These are phyloP conservation scores for Serendipita sp. DNA, from an alignment of 768 basidiomycete genomes.

Conservation along the genomic window DNA sequence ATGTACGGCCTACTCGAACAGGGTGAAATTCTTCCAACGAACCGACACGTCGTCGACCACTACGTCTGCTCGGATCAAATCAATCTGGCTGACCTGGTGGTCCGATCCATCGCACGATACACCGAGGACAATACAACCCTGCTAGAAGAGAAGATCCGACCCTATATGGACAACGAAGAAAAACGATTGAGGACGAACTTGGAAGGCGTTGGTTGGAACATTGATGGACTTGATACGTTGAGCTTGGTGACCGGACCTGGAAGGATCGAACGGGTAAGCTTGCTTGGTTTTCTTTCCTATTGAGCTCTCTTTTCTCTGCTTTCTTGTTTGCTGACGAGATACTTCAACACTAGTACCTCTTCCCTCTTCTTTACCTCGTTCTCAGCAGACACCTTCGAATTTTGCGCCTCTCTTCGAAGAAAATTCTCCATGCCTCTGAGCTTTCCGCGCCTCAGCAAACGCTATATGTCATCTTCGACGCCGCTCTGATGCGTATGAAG, in stretches of 20 bases:
- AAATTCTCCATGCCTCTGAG: neutral
- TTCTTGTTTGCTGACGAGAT: constrained; percentile 16
- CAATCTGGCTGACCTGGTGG: neutral
- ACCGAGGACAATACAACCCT: constrained; percentile 14
- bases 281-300: constrained; percentile 9
- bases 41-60: constrained; percentile 15
- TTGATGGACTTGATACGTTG: constrained; percentile 21
- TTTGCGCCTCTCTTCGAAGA: constrained; percentile 11
- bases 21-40: constrained; percentile 12
- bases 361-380: constrained; percentile 24
- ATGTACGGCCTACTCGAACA: constrained; percentile 11
- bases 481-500: too few species aligned
- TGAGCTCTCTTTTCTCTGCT: neutral
- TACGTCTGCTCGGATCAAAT: constrained; percentile 16
- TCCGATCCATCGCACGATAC: constrained; percentile 11
- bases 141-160: constrained; percentile 16
- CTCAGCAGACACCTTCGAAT: constrained; percentile 23
- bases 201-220: constrained; percentile 19
- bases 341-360: constrained; percentile 12
- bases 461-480: too few species aligned
- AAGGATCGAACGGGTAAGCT: constrained; percentile 20
- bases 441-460: neutral
- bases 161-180: constrained; percentile 19
- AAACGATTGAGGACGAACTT: constrained; percentile 18
- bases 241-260: constrained; percentile 21